These are phyloP conservation scores for Tephrocybe sp. DNA, from an alignment of 768 basidiomycete species.

Conservation along the genomic window DNA sequence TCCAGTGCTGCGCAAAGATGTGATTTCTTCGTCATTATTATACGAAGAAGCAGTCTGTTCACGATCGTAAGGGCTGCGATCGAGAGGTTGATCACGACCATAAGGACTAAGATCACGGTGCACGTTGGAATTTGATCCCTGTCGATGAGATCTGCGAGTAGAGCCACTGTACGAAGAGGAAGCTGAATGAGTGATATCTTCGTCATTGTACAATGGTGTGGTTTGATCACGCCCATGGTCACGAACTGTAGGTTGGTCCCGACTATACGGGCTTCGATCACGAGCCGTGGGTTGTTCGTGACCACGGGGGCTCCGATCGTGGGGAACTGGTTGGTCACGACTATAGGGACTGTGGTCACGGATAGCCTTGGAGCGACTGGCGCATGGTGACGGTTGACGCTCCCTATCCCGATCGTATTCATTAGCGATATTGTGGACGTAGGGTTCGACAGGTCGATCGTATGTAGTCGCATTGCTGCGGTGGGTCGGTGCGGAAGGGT, in stretches of 20 bases:
- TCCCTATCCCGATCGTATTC: background rate
- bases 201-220: background rate
- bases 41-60: background rate
- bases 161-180: slow-evolving; percentile 1
- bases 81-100: background rate
- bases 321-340: background rate
- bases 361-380: slow-evolving; percentile 6
- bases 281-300: background rate
- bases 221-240: slow-evolving; percentile 10
- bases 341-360: slow-evolving; percentile 2
- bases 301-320: background rate
- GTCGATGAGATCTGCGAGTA: background rate
- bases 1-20: background rate
- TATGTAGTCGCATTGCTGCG: slow-evolving; percentile 5
- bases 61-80: background rate
- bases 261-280: slow-evolving; percentile 17
- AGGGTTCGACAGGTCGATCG: background rate
- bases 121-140: background rate
- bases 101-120: too few relatives aligned
- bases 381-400: slow-evolving; percentile 6
- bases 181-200: background rate
- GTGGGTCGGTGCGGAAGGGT: slow-evolving; percentile 1
- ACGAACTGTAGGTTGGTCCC: background rate
- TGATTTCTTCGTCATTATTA: background rate
- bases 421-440: background rate